A percentile compares a stretch with the other conserved stretches of the same genome.
Conservation (phyloP, 495 filamentous ascomycete genomes). For the Annulohypoxylon maeteangense region DNA sequence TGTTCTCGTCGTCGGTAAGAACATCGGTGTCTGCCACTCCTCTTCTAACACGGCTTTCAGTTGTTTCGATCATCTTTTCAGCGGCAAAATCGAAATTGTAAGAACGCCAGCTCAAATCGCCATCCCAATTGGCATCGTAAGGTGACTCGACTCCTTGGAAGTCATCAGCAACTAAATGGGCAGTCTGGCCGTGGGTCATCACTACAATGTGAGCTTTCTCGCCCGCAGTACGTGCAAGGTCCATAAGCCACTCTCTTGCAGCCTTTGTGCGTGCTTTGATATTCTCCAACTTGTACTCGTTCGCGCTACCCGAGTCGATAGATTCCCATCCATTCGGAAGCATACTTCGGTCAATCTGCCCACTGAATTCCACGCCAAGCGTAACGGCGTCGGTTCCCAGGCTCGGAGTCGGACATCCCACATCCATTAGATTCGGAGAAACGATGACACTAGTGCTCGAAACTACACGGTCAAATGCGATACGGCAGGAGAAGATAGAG, state of each 20-base stretch:
- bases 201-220: background rate
- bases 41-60: background rate
- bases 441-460: background rate
- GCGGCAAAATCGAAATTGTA: background rate
- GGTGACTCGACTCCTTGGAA: background rate
- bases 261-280: background rate
- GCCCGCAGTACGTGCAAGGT: background rate
- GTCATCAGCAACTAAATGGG: background rate
- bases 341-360: background rate
- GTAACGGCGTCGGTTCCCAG: background rate
- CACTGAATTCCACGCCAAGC: background rate
- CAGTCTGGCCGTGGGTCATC: background rate
- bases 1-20: background rate
- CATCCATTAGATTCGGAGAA: background rate
- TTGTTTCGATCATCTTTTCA: background rate
- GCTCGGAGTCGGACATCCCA: background rate
- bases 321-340: background rate
- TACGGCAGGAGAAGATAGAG: background rate
- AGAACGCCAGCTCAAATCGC: background rate
- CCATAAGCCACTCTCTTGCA: background rate
- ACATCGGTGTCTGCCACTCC: background rate
- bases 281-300: background rate
- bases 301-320: background rate
- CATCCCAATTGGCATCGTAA: background rate
- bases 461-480: background rate